Conservation (phyloP, 2,329 filamentous ascomycete genomes). For the Pseudocercospora macadamiae region DNA sequence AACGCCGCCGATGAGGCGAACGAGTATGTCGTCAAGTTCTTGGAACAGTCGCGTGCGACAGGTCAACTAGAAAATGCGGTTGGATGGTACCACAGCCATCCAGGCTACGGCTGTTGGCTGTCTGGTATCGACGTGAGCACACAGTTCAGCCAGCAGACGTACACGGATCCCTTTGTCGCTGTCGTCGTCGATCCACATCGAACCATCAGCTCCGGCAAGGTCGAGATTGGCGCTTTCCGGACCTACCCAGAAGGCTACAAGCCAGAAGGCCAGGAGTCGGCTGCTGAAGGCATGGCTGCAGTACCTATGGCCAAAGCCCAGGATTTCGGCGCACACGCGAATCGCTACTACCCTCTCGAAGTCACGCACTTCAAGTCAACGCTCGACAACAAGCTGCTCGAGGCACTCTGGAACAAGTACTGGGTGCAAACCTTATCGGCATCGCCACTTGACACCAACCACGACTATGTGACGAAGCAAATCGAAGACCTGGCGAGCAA, state of each 20-base stretch:
- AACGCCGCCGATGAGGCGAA: conserved; percentile 96
- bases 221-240: conserved; percentile 95
- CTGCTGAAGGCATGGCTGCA: conserved; percentile 66
- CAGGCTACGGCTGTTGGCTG: conserved; percentile 97
- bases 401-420: conserved; percentile 97
- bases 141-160: conserved; percentile 81
- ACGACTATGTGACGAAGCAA: conserved; percentile 90
- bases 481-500: conserved; percentile 86
- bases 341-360: conserved; percentile 86
- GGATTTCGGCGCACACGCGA: conserved; percentile 92
- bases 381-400: conserved; percentile 82
- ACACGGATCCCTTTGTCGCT: conserved; percentile 88
- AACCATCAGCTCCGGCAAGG: conserved; percentile 90
- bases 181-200: conserved; percentile 96
- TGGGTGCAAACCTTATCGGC: conserved; percentile 96
- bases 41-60: conserved; percentile 73
- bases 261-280: conserved; percentile 45
- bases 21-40: conserved; percentile 92
- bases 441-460: conserved; percentile 85
- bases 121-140: conserved; percentile 94
- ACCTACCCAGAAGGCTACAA: conserved; percentile 81
- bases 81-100: conserved; percentile 98
- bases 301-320: conserved; percentile 93
- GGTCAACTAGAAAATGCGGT: conserved; percentile 87
- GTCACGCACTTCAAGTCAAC: conserved; percentile 94